These are phyloP conservation scores for Amaranthus palmeri DNA, from an alignment of 148 eudicot species.

Conservation along the genomic window DNA sequence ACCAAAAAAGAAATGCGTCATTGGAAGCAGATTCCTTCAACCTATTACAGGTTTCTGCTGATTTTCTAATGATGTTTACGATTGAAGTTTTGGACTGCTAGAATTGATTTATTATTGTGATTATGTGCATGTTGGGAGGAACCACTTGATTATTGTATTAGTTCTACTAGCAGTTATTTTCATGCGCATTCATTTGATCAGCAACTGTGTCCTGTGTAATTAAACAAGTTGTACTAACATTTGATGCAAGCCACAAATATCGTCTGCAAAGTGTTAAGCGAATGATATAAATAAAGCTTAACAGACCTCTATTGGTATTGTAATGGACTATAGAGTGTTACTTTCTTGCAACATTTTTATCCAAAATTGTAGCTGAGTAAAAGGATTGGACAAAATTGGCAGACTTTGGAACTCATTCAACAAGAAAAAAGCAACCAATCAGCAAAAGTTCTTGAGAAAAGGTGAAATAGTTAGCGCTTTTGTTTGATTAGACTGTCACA, in stretches of 20 bases:
- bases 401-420: slow-evolving; percentile 82
- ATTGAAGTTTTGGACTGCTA: not conserved
- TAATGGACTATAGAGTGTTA: not conserved
- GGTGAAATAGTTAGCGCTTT: slow-evolving; percentile 35
- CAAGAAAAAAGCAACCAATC: slow-evolving; percentile 57
- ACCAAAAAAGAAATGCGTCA: slow-evolving; percentile 52
- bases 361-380: not conserved
- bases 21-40: slow-evolving; percentile 61
- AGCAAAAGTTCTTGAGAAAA: slow-evolving; percentile 51
- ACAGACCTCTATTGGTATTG: not conserved
- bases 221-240: not conserved
- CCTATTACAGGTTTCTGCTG: slow-evolving; percentile 49
- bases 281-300: not conserved
- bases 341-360: not conserved
- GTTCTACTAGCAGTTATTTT: too few relatives aligned
- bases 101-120: not conserved
- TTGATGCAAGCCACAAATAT: not conserved
- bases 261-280: not conserved
- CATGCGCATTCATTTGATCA: not conserved
- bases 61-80: not conserved
- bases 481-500: not conserved
- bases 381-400: not conserved
- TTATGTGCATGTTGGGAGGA: not conserved
- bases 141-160: not conserved
- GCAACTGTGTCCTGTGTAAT: not conserved